Conservation (phyloP, 768 basidiomycete genomes). For the Boletus vinaceobasis region DNA sequence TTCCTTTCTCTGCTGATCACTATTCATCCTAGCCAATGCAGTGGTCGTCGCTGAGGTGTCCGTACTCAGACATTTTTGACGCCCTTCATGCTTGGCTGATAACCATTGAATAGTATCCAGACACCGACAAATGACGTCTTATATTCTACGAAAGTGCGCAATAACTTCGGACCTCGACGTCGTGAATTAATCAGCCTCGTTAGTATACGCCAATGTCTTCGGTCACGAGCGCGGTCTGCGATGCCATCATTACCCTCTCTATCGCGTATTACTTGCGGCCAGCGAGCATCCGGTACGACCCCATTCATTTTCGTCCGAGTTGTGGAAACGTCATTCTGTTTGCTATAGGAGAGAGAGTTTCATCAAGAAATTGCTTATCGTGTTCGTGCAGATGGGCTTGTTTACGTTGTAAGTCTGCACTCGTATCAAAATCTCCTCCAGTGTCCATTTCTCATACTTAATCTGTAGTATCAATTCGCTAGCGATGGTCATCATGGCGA, state of each 20-base stretch:
- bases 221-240: constrained; percentile 4
- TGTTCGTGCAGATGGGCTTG: constrained; percentile 11
- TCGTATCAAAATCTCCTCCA: background rate
- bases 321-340: background rate
- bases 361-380: constrained; percentile 5
- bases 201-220: background rate
- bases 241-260: constrained; percentile 10
- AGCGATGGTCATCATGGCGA: constrained; percentile 10
- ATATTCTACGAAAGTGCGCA: background rate
- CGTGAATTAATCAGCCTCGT: background rate
- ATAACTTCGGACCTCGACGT: background rate
- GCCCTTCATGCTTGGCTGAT: background rate
- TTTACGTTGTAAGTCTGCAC: constrained; percentile 13
- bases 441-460: background rate
- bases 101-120: background rate
- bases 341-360: constrained; percentile 1
- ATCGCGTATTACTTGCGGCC: constrained; percentile 12
- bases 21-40: background rate
- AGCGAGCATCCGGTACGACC: constrained; percentile 1
- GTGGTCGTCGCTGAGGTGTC: background rate
- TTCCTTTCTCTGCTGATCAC: background rate
- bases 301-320: background rate
- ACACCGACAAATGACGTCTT: background rate
- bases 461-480: constrained; percentile 10
- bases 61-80: background rate